Percentiles rank a stretch among this genome's conserved stretches.
Conservation (phyloP, 1,284 basidiomycete genomes). For the Pseudozyma pruni region DNA sequence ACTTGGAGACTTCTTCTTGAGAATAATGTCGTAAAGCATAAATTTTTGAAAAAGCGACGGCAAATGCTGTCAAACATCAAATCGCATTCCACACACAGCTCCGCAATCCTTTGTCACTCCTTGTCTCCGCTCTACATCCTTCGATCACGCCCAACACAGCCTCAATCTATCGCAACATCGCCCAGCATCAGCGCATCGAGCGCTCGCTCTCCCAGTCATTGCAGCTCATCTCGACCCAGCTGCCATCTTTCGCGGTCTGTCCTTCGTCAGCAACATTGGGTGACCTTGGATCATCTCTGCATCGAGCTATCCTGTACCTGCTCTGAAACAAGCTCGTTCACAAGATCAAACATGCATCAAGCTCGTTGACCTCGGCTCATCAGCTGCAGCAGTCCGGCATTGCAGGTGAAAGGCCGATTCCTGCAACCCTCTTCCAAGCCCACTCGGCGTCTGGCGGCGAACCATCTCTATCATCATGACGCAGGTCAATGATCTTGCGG, state of each 20-base stretch:
- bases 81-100: neutral
- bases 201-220: neutral
- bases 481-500: conserved; percentile 21
- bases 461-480: conserved; percentile 11
- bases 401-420: neutral
- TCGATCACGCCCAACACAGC: neutral
- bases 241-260: too few species aligned
- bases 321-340: neutral
- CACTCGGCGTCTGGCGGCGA: neutral
- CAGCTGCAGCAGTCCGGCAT: neutral
- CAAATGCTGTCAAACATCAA: neutral
- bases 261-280: too few species aligned
- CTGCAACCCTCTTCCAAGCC: neutral
- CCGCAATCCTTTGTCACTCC: neutral
- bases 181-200: neutral
- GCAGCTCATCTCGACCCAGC: neutral
- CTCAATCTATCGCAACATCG: too few species aligned
- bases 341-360: conserved; percentile 7
- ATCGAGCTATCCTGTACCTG: too few species aligned
- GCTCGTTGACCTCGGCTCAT: conserved; percentile 3
- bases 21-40: too few species aligned
- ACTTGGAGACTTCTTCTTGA: too few species aligned
- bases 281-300: too few species aligned
- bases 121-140: neutral
- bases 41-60: too few species aligned